Evolutionary conservation across 228 moss, liverwort and hornwort species (phyloP), one percentile per base, ranked within the genome.

Genomic region (Sphagnum fallax): DNA sequence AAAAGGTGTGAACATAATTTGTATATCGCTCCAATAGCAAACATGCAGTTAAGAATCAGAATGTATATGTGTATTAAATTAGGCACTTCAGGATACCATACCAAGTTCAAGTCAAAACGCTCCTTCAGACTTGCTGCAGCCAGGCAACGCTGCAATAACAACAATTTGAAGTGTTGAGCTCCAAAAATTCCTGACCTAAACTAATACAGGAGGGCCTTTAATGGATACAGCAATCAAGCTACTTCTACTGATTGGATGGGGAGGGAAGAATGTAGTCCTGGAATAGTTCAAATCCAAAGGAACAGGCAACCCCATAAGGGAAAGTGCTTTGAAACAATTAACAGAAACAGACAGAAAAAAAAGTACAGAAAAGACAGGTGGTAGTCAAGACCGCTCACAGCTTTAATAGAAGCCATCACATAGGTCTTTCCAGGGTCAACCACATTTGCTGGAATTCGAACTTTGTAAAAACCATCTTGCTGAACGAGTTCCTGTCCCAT

Each of bases 351-450:
- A 55, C 55, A 55, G 9, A 55, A 55, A 55, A 12, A 8, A 55
- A 55, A 55, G 8, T 55, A 55, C 55, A 55, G 12, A 55, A 12
- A 8, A 55, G 8, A 55, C 12, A 55, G 12, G 9, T 55, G 55
- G 8, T 8, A 1, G 32, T 32, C 32, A 53, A 72, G 15, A 16
- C 58, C 49, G 75, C 97, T 87, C 86, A 93, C 93, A 78, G 92
- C 98, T 75, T 94, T 98, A 14, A 86, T 77, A 48, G 98, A 98
- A 48, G 92, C 81, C 70, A 89, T 71, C 64, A 87, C 84, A 64
- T 73, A 86, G 52, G 74, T 73, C 4, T 83, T 73, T 50, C 82
- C 79, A 59, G 90, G 89, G 69, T 77, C 71, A 15, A 90, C 69
- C 66, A 91, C 67, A 65, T 88, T 81, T 59, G 89, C 90, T 0